Evolutionary conservation across 2,329 filamentous ascomycete species (phyloP), one percentile per base, ranked within the genome.

Genomic region (Neofusicoccum cordaticola): DNA sequence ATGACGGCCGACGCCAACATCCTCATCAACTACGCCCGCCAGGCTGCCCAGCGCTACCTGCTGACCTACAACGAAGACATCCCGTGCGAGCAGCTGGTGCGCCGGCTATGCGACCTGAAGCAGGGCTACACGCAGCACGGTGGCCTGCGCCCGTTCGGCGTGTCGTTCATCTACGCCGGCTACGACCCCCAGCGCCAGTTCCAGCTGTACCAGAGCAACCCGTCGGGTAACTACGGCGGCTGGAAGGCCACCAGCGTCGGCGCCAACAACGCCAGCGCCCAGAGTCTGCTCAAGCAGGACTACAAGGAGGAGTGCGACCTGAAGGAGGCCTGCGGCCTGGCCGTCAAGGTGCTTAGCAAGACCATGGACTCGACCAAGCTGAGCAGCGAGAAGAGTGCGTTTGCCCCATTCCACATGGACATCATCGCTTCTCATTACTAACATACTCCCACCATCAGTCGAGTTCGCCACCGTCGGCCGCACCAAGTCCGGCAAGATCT

Each of bases 1-100:
- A 98, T 99, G 94, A 99, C 93, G 51, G 95, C 95, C 75, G 95
- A 99, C 78, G 95, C 95, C 79, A 99, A 99, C 84, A 99, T 99
- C 80, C 92, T 99, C 78, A 99, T 99, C 88, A 99, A 99, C 85
- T 97, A 96, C 81, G 96, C 95, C 78, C 93, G 95, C 73, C 92
- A 97, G 86, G 91, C 92, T 74, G 95, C 95, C 73, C 95, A 99
- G 83, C 88, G 90, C 76, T 98, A 99, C 82, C 94, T 99, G 78
- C 88, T 97, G 71, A 99, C 94, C 74, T 99, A 99, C 86, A 97
- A 98, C 84, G 93, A 97, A 90, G 95, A 99, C 77, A 99, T 99
- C 69, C 95, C 95, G 66, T 99, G 95, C 84, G 95, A 99, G 80
- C 95, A 99, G 81, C 91, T 99, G 65, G 95, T 99, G 67, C 93